Conservation (phyloP, 768 basidiomycete species). For the Phylloporus arenicola region DNA sequence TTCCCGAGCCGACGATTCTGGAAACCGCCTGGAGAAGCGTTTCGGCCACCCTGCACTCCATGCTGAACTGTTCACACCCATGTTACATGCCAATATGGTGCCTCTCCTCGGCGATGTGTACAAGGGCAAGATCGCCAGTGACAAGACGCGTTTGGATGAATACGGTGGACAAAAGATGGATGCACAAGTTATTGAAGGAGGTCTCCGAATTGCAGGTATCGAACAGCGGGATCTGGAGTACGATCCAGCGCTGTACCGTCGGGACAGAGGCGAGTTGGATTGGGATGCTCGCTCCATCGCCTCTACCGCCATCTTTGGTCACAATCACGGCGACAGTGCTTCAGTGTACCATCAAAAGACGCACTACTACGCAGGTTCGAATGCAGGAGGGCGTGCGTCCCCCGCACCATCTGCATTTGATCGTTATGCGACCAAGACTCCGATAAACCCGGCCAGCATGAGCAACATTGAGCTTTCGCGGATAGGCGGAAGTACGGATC, state of each 20-base stretch:
- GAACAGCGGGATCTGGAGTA: constrained; percentile 78
- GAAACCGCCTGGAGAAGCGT: constrained; percentile 77
- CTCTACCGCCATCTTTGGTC: constrained; percentile 48
- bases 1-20: constrained; percentile 63
- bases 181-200: constrained; percentile 68
- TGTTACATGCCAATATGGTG: constrained; percentile 85
- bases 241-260: constrained; percentile 70
- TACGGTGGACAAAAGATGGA: constrained; percentile 76
- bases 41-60: constrained; percentile 95
- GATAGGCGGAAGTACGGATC: constrained; percentile 46
- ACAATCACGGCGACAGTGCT: constrained; percentile 31
- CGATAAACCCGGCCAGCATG: constrained; percentile 25
- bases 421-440: constrained; percentile 50
- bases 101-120: constrained; percentile 72
- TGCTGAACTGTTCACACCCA: constrained; percentile 79
- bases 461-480: constrained; percentile 52
- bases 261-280: constrained; percentile 80
- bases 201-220: constrained; percentile 78
- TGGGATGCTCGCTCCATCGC: constrained; percentile 82
- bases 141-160: constrained; percentile 64
- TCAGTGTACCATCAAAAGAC: constrained; percentile 40
- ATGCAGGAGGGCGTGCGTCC: constrained; percentile 33
- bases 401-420: constrained; percentile 48
- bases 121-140: constrained; percentile 59
- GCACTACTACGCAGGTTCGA: constrained; percentile 34